Conservation (phyloP, 495 filamentous ascomycete genomes). For the Talaromyces thailandensis region DNA sequence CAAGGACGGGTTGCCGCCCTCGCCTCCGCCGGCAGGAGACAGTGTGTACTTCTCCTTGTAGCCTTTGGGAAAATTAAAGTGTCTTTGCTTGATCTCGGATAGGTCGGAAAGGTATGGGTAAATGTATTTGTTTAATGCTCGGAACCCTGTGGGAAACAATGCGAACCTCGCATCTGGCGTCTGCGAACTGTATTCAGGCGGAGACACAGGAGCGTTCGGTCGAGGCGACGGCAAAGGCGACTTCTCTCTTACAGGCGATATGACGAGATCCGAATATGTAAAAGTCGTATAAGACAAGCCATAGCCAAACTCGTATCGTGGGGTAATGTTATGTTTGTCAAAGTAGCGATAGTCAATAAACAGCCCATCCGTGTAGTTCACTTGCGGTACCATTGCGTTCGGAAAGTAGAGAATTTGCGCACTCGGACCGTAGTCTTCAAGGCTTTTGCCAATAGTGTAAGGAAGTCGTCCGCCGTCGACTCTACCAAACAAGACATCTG, state of each 20-base stretch:
- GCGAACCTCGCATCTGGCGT: constrained; percentile 49
- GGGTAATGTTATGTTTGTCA: constrained; percentile 59
- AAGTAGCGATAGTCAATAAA: constrained; percentile 91
- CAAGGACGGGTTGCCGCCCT: constrained; percentile 79
- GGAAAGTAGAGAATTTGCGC: constrained; percentile 67
- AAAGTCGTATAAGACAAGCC: constrained; percentile 79
- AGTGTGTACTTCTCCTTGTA: constrained; percentile 42
- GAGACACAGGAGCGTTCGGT: constrained; percentile 42
- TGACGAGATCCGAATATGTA: constrained; percentile 49
- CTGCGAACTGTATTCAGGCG: constrained; percentile 49
- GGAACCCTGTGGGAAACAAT: constrained; percentile 59
- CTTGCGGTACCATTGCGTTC: constrained; percentile 68
- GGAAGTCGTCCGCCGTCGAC: constrained; percentile 81
- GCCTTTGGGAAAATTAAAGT: constrained; percentile 64
- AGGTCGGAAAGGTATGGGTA: constrained; percentile 72
- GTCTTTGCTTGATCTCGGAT: constrained; percentile 44
- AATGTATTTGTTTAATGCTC: constrained; percentile 66
- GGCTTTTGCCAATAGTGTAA: constrained; percentile 77
- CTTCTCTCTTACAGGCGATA: constrained; percentile 47
- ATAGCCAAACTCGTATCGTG: constrained; percentile 71
- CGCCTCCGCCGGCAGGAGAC: constrained; percentile 67
- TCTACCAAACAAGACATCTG: constrained; percentile 77
- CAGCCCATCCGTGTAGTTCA: constrained; percentile 74
- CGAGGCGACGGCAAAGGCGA: constrained; percentile 52
- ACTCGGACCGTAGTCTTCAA: constrained; percentile 75